A percentile compares a stretch with the other conserved stretches of the same genome.
Evolutionary conservation across 2,329 filamentous ascomycete genomes (phyloP).

Genomic region (Ceratocystis papillata): DNA sequence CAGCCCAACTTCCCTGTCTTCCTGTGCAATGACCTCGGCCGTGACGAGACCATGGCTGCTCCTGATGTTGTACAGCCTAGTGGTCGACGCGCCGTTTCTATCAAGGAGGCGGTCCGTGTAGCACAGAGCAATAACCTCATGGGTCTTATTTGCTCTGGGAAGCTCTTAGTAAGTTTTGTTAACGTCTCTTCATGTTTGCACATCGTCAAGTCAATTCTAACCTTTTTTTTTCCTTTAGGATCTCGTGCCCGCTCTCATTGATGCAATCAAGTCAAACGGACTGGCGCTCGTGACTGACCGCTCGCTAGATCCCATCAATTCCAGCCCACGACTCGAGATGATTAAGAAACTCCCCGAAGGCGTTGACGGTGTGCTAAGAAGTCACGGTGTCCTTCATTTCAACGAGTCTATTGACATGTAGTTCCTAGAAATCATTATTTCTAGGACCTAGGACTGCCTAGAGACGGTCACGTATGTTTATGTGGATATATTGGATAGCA

Average conservation of each 20-base stretch:
- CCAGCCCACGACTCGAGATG: constrained; percentile 37
- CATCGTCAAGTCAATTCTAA: constrained; percentile 4
- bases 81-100: constrained; percentile 65
- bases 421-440: not conserved
- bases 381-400: constrained; percentile 80
- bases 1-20: constrained; percentile 97
- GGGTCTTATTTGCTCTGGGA: constrained; percentile 84
- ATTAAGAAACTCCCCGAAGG: constrained; percentile 61
- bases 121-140: constrained; percentile 96
- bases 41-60: constrained; percentile 32
- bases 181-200: not conserved
- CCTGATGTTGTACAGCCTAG: constrained; percentile 40
- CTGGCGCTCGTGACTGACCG: constrained; percentile 86
- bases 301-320: constrained; percentile 42
- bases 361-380: constrained; percentile 76
- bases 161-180: constrained; percentile 58
- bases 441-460: not conserved
- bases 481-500: not conserved
- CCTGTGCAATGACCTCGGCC: constrained; percentile 82
- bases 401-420: constrained; percentile 78
- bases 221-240: constrained; percentile 45
- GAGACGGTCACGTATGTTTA: not conserved
- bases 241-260: constrained; percentile 82
- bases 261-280: constrained; percentile 88
- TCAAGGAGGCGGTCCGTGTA: constrained; percentile 89